Base-by-base conservation (phyloP, 495 filamentous ascomycete genomes). In the Cryomyces minteri region DNA sequence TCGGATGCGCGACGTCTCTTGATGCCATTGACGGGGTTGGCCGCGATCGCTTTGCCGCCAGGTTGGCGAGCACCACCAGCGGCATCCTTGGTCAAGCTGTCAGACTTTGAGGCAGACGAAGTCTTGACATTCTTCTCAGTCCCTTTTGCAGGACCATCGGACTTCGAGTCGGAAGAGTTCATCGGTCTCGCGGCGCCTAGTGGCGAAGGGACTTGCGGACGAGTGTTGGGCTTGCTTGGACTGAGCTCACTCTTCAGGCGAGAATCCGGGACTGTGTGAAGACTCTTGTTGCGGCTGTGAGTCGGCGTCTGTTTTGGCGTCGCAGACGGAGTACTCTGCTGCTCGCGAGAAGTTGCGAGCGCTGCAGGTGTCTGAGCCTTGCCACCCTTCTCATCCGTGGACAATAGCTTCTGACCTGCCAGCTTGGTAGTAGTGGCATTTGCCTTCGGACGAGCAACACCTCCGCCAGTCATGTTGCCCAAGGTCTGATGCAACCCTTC, bases 91-190 rank as follows among this genome's bases (percentile, higher is more conserved):
- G 18, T 25, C 18, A 25, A 25, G 18, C 18, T 25, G 18, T 25
- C 18, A 25, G 18, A 2, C 18, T 25, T 25, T 25, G 18, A 25
- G 18, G 18, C 18, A 25, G 18, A 25, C 18, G 18, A 2, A 25
- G 18, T 25, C 18, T 25, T 25, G 18, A 25, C 18, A 25, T 25
- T 25, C 18, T 25, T 25, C 18, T 25, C 18, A 25, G 18, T 25
- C 18, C 18, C 18, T 25, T 2, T 25, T 25, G 18, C 18, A 25
- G 18, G 54, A 34, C 56, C 50, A 31, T 32, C 30, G 28, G 51
- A 49, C 25, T 54, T 51, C 39, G 56, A 52, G 44, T 58, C 53
- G 43, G 54, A 57, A 4, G 55, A 53, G 40, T 58, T 58, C 46
- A 58, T 48, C 4, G 52, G 52, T 9, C 51, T 53, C 4, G 55